A percentile compares a stretch with the other conserved stretches of the same genome.
Evolutionary conservation across 331 rosid genomes (phyloP).

Genomic region (Pyrus hybrid): DNA sequence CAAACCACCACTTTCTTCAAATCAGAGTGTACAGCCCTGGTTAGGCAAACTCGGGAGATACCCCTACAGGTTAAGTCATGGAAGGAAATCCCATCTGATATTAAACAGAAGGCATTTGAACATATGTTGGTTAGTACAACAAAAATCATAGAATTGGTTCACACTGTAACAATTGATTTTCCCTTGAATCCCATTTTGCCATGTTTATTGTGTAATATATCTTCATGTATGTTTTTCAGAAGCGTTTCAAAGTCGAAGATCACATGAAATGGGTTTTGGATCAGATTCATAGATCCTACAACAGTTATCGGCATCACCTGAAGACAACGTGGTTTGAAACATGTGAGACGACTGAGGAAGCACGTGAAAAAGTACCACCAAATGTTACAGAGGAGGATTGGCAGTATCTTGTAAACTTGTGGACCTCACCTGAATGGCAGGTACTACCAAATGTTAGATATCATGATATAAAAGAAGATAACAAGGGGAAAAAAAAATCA

Average conservation of each 20-base stretch:
- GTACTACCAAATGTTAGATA: not conserved
- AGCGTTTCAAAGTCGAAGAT: constrained; percentile 12
- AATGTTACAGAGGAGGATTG: constrained; percentile 1
- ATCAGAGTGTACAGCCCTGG: constrained; percentile 2
- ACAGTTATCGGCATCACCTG: constrained; percentile 3
- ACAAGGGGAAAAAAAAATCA: not conserved
- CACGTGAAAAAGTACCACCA: not conserved
- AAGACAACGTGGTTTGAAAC: not conserved
- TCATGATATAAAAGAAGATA: not conserved
- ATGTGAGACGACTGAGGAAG: constrained; percentile 1
- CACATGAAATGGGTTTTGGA: not conserved
- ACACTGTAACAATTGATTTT: not conserved
- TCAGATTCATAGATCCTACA: constrained; percentile 7
- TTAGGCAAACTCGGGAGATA: constrained; percentile 2
- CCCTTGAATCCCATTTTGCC: not conserved
- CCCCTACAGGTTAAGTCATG: constrained; percentile 4
- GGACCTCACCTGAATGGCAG: constrained; percentile 8
- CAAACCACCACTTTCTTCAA: not conserved
- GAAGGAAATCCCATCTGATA: constrained; percentile 4
- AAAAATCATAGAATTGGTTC: not conserved
- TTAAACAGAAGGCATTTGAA: constrained; percentile 1
- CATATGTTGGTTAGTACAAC: constrained; percentile 4
- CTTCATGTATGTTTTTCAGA: not conserved
- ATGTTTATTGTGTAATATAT: not conserved
- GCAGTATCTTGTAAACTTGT: constrained; percentile 5